Conservation (phyloP, 129 eudicot species). For the Tagetes patula region DNA sequence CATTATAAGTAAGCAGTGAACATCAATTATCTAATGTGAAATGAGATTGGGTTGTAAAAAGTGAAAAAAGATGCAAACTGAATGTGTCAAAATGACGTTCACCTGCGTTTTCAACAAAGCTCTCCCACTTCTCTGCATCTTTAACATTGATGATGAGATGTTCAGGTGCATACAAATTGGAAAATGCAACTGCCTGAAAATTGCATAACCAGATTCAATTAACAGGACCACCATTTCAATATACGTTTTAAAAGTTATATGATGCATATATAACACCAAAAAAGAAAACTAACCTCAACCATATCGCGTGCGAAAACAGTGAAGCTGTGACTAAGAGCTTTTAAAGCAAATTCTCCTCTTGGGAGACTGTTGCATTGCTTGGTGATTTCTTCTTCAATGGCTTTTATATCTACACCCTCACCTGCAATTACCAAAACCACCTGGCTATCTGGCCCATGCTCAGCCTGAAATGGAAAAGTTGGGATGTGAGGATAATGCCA, state of each 20-base stretch:
- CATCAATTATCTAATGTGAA: not conserved
- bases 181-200: slow-evolving; percentile 79
- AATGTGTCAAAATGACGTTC: slow-evolving; percentile 8
- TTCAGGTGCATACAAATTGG: slow-evolving; percentile 96
- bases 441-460: slow-evolving; percentile 99
- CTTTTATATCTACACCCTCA: slow-evolving; percentile 70
- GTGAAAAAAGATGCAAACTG: not conserved
- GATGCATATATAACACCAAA: not conserved
- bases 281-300: slow-evolving; percentile 71
- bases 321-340: slow-evolving; percentile 92
- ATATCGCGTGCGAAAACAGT: slow-evolving; percentile 92
- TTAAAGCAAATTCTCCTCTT: slow-evolving; percentile 82
- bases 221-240: not conserved
- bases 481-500: slow-evolving; percentile 21
- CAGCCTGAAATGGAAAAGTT: slow-evolving; percentile 67
- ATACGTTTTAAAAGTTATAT: not conserved
- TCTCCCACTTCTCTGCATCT: slow-evolving; percentile 99
- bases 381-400: slow-evolving; percentile 67
- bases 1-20: not conserved
- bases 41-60: not conserved
- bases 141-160: slow-evolving; percentile 89
- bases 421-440: slow-evolving; percentile 95
- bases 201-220: slow-evolving; percentile 15
- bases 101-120: slow-evolving; percentile 97
- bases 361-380: slow-evolving; percentile 89